Base-by-base conservation (phyloP, 2,329 filamentous ascomycete species). In the Diaporthe citri region DNA sequence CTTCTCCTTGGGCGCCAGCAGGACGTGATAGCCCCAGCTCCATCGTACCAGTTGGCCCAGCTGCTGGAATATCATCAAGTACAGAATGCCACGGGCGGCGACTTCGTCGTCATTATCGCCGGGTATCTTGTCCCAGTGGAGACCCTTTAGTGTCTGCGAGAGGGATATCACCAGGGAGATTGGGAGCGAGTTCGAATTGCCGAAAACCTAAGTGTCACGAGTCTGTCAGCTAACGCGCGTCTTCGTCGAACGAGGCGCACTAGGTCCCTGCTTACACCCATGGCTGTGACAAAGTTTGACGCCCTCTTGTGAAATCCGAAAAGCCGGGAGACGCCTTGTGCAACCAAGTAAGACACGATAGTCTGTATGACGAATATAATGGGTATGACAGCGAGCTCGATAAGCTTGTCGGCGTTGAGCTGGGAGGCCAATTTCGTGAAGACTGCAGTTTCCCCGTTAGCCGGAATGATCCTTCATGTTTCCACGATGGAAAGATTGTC, bases 401-500 rank as follows among this genome's bases (percentile, higher is more conserved):
- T 88, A 70, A 99, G 90, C 84, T 98, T 98, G 76, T 97, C 93
- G 72, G 95, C 94, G 60, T 94, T 98, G 75, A 99, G 90, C 84
- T 99, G 96, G 1, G 95, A 97, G 9, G 96, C 97, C 52, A 99
- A 90, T 85, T 99, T 99, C 22, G 95, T 98, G 84, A 98, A 99
- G 84, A 99, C 95, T 97, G 77, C 12, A 69, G 71, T 51, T 75
- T 71, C 56, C 41, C 36, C 31, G 77, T 83, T 78, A 82, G 77
- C 43, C 34, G 17, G 62, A 36, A 39, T 9, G 39, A 15, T 43
- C 52, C 52, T 20, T 60, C 56, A 5, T 39, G 28, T 31, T 10
- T 6, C 13, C 25, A 22, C 41, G 20, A 39, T 60, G 55, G 12
- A 28, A 31, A 59, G 17, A 46, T 48, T 28, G n/a, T 59, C 66